phyloP scores from a whole-genome alignment of 176 grass and related monocot genomes.

The Hsuehochloa calcarea region DNA sequence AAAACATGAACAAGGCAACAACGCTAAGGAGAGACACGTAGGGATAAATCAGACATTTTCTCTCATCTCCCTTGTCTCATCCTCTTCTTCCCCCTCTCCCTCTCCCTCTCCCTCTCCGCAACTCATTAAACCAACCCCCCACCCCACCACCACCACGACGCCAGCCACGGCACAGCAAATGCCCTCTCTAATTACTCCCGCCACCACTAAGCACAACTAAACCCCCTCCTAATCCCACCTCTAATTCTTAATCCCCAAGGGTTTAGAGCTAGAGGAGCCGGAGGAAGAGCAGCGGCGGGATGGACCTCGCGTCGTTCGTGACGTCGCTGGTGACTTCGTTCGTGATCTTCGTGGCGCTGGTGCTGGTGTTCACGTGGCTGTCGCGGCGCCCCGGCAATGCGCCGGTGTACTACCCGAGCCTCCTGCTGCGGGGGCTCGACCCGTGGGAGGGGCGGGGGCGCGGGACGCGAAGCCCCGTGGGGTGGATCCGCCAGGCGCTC shows the following conservation, averaged over 20 bases:
- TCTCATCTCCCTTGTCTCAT: background rate
- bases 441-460: conserved; percentile 52
- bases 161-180: conserved; percentile 7
- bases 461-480: conserved; percentile 50
- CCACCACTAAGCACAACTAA: background rate
- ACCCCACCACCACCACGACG: background rate
- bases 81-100: background rate
- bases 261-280: no score
- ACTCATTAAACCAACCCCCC: background rate
- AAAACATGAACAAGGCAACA: background rate
- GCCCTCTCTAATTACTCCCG: background rate
- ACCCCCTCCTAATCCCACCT: background rate
- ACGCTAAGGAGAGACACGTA: background rate
- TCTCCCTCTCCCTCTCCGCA: background rate
- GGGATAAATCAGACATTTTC: conserved; percentile 36
- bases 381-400: conserved; percentile 72
- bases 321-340: conserved; percentile 83
- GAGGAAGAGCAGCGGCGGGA: background rate
- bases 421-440: conserved; percentile 67
- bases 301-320: conserved; percentile 75
- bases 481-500: conserved; percentile 67
- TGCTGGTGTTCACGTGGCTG: conserved; percentile 75
- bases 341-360: conserved; percentile 66
- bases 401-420: conserved; percentile 79
- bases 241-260: background rate